phyloP scores from a whole-genome alignment of 768 basidiomycete species.

The Tulasnella sp. region DNA sequence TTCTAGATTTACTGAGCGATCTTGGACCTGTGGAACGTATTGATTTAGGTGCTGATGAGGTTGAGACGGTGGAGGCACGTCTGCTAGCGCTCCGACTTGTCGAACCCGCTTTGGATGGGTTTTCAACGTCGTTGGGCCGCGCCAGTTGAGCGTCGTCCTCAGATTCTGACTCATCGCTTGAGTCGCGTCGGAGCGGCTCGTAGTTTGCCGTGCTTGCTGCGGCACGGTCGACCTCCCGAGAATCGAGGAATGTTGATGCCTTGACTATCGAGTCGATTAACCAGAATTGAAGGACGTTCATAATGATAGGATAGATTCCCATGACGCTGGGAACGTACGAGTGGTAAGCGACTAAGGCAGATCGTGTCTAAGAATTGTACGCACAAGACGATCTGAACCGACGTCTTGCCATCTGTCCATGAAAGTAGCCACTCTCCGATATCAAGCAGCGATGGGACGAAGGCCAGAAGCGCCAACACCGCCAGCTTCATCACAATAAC shows the following conservation, averaged over 20 bases:
- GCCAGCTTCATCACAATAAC: conserved; percentile 87
- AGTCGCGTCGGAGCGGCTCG: conserved; percentile 22
- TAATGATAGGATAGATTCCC: conserved; percentile 80
- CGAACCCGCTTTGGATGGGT: conserved; percentile 5
- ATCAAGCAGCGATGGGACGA: conserved; percentile 64
- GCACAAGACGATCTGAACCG: conserved; percentile 74
- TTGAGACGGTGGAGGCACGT: conserved; percentile 7
- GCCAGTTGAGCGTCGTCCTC: conserved; percentile 28
- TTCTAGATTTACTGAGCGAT: not conserved
- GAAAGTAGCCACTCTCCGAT: conserved; percentile 84
- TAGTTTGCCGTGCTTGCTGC: conserved; percentile 18
- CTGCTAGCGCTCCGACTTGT: conserved; percentile 9
- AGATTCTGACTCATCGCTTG: conserved; percentile 16
- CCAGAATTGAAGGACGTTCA: conserved; percentile 93
- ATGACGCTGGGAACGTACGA: conserved; percentile 54
- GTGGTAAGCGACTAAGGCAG: not conserved
- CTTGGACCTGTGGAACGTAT: not conserved
- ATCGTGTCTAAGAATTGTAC: conserved; percentile 34
- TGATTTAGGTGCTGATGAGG: conserved; percentile 24
- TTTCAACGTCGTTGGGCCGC: not conserved
- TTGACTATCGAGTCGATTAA: conserved; percentile 92
- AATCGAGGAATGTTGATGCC: conserved; percentile 36
- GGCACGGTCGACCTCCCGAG: conserved; percentile 24
- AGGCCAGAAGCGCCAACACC: conserved; percentile 69
- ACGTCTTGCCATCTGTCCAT: conserved; percentile 66